These are phyloP conservation scores for Chlorella sp. DNA, from an alignment of 139 green algal genomes.

Conservation along the genomic window DNA sequence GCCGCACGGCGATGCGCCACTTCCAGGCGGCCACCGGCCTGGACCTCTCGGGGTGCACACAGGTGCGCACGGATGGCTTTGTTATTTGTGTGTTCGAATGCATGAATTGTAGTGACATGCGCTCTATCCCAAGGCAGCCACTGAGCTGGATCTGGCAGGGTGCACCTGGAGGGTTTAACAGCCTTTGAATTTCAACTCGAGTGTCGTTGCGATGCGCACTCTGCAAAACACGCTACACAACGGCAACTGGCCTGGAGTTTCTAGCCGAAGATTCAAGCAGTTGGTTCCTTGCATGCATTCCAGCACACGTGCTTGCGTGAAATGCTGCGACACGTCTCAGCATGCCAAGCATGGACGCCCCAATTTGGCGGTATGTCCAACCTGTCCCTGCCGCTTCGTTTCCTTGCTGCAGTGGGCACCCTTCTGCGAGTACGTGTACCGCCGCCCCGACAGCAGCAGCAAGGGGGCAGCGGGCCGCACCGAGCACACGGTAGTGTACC, in stretches of 20 bases:
- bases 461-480: not conserved
- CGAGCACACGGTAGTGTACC: not conserved
- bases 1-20: conserved; percentile 57
- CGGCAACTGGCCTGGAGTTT: no score
- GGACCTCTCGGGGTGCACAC: conserved; percentile 54
- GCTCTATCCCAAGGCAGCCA: not conserved
- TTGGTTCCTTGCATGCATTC: no score
- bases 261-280: no score
- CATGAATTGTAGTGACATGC: not conserved
- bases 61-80: conserved; percentile 36
- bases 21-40: conserved; percentile 57
- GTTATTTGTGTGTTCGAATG: no score
- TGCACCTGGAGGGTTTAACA: no score
- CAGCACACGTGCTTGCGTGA: no score
- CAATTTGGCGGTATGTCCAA: no score
- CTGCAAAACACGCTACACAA: no score
- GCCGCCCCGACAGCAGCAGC: conserved; percentile 1
- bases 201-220: no score
- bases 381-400: not conserved
- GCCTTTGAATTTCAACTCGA: no score
- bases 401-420: not conserved
- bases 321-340: no score
- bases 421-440: not conserved
- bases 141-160: no score
- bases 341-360: not conserved